Conservation (phyloP, 495 filamentous ascomycete species). For the Neurospora sp. region DNA sequence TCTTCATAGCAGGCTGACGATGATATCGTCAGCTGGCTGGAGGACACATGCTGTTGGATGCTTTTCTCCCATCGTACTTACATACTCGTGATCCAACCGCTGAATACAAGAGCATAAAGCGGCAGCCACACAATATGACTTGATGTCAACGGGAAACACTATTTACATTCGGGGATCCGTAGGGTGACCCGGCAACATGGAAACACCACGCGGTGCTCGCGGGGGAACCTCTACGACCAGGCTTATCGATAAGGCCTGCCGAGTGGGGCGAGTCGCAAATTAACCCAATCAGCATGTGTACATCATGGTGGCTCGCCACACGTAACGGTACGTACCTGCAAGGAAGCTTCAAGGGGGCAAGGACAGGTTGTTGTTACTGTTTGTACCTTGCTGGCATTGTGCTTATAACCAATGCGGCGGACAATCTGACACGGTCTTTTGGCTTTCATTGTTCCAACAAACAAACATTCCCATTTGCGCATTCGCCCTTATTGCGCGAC, state of each 20-base stretch:
- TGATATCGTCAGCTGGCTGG: not conserved
- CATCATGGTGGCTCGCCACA: not conserved
- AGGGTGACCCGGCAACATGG: not conserved
- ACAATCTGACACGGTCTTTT: not conserved
- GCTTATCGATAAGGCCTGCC: not conserved
- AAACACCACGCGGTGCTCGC: not conserved
- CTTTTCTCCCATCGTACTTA: not conserved
- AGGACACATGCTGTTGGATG: not conserved
- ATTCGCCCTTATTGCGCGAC: constrained; percentile 10
- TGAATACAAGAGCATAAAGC: not conserved
- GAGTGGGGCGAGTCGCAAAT: not conserved
- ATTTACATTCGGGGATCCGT: not conserved
- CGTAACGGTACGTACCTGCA: not conserved
- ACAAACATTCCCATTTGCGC: constrained; percentile 6
- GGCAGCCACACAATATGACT: not conserved
- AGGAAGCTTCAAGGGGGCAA: not conserved
- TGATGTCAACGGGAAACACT: not conserved
- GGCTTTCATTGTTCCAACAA: constrained; percentile 4
- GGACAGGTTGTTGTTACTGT: constrained; percentile 1
- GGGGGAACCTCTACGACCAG: not conserved
- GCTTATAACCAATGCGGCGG: not conserved
- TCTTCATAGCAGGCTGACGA: not conserved
- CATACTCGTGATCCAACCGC: not conserved
- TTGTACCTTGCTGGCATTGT: not conserved
- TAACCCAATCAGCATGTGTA: not conserved